Evolutionary conservation across 371 early-diverging fungal species (phyloP).

Genomic region (Mucor circinelloides): DNA sequence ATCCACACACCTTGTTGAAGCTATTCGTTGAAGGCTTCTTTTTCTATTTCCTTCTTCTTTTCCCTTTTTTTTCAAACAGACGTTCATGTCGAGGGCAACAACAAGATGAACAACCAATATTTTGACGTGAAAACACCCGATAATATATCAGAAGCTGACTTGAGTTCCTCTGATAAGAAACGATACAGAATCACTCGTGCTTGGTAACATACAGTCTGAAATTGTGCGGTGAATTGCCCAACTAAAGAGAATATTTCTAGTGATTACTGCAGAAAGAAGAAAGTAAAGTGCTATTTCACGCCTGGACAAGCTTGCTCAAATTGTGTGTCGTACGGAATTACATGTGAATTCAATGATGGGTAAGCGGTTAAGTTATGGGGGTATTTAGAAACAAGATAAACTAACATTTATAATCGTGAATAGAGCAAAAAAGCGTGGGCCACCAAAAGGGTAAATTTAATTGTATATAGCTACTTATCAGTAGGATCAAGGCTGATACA

Average conservation of each 20-base stretch:
- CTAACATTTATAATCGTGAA: neutral
- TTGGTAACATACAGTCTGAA: constrained; percentile 27
- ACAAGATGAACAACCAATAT: neutral
- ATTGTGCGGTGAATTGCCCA: neutral
- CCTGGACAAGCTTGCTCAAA: constrained; percentile 30
- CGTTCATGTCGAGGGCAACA: neutral
- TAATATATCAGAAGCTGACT: constrained; percentile 16
- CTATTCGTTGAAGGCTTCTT: neutral
- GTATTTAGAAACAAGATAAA: neutral
- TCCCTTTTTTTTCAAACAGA: too few species aligned
- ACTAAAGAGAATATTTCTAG: neutral
- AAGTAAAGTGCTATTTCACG: constrained; percentile 33
- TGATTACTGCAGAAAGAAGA: constrained; percentile 40
- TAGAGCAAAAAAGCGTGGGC: constrained; percentile 55
- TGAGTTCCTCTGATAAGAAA: constrained; percentile 21
- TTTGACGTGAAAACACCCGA: constrained; percentile 6
- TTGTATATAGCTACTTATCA: neutral
- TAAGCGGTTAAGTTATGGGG: constrained; percentile 2
- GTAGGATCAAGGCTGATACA: neutral
- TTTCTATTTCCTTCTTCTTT: neutral
- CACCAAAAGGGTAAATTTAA: constrained; percentile 56
- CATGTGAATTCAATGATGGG: constrained; percentile 37
- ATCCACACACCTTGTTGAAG: neutral
- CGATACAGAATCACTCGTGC: constrained; percentile 47
- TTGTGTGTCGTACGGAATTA: constrained; percentile 23